Percentiles rank a stretch among this genome's conserved stretches.
phyloP scores from a whole-genome alignment of 805 yeast species.

The Starmerella bacillaris region DNA sequence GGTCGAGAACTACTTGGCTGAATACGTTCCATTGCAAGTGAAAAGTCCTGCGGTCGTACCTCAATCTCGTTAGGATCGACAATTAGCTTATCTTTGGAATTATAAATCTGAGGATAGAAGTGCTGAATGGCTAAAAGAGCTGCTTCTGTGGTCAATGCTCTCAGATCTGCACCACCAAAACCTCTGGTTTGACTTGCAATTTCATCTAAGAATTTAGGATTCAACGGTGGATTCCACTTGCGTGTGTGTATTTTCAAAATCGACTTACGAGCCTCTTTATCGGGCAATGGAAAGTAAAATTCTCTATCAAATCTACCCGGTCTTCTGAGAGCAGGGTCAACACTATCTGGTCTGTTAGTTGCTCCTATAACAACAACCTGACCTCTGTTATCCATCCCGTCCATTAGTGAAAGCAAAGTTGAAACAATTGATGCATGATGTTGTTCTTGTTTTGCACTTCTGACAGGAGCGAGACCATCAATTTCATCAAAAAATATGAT shows the following conservation, averaged over 20 bases:
- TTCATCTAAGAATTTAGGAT: conserved; percentile 38
- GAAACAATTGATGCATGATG: conserved; percentile 96
- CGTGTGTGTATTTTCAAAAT: conserved; percentile 73
- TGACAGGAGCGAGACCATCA: conserved; percentile 94
- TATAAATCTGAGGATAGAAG: conserved; percentile 81
- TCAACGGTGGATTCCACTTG: conserved; percentile 68
- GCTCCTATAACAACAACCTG: conserved; percentile 98
- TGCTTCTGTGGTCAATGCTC: conserved; percentile 90
- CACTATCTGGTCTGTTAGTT: conserved; percentile 90
- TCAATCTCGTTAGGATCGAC: conserved; percentile 55
- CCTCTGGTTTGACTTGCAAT: conserved; percentile 78
- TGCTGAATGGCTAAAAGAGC: conserved; percentile 84
- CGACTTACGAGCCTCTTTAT: conserved; percentile 53
- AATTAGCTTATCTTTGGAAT: conserved; percentile 48
- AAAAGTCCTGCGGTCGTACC: conserved; percentile 69
- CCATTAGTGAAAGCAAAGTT: conserved; percentile 87
- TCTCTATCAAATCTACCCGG: conserved; percentile 97
- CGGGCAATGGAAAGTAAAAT: conserved; percentile 89
- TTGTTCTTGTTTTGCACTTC: conserved; percentile 95
- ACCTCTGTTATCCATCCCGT: conserved; percentile 97
- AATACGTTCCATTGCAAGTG: conserved; percentile 66
- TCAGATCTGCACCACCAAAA: conserved; percentile 91
- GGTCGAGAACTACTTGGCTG: conserved; percentile 77
- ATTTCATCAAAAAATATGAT: conserved; percentile 95
- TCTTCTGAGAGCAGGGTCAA: conserved; percentile 93